Evolutionary conservation across 83 land plant genomes (phyloP), one percentile per base, ranked within the genome.

Genomic region (Diphasiastrum complanatum): DNA sequence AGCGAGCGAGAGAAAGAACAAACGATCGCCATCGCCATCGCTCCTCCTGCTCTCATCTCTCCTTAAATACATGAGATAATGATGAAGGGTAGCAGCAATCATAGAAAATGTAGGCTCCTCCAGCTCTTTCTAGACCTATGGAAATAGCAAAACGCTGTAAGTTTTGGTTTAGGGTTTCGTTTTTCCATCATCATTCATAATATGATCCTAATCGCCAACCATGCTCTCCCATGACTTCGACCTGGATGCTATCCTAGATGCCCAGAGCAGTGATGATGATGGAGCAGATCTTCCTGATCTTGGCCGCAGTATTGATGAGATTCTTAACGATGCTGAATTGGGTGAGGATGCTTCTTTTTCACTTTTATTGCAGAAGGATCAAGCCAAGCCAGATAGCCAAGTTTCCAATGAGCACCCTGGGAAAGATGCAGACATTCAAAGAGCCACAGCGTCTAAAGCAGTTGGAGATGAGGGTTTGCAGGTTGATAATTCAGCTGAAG

Each of bases 221-320:
- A 47, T 45, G 65, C 56, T 18, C 5, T 14, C 60, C 6, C 19
- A 24, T 24, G 60, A 16, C 40, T 5, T 47, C 3, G 70, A 57
- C 23, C 16, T 67, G 27, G 70, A 67, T 46, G 70, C 68, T 2
- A 36, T 67, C 33, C 70, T 67, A 11, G 51, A 43, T 14, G 70
- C 65, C 3, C 70, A 67, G 14, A 58, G 70, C 51, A 67, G 70
- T 51, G 70, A 45, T 32, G 70, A 59, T 2, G 70, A 67, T 12
- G 47, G 19, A 4, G 47, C 25, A 29, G 69, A 59, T 31, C 33
- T 57, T 19, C 65, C 33, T 12, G 64, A 57, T 50, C 66, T 19
- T 40, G 80, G 51, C 58, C 85, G 85, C 34, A 79, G 76, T 56
- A 69, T 85, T 67, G 89, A 85, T 51, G 89, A 85, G 28, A 85